A percentile compares a stretch with the other conserved stretches of the same genome.
Evolutionary conservation across 495 filamentous ascomycete genomes (phyloP).

Genomic region (Xylaria sp.): DNA sequence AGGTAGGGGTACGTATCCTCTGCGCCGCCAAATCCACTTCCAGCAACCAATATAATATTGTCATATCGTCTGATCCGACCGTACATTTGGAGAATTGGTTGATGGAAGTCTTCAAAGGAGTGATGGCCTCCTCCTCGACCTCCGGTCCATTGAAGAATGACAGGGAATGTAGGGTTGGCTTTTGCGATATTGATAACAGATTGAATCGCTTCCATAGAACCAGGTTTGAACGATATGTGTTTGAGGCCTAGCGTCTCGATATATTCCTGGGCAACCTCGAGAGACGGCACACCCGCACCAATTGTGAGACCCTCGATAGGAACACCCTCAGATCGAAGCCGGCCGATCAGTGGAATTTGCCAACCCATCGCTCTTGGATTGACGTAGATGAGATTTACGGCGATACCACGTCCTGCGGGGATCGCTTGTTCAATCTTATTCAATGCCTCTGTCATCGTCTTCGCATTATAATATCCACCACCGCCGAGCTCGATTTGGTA

Average conservation of each 20-base stretch:
- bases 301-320: slow-evolving; percentile 96
- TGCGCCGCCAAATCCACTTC: slow-evolving; percentile 89
- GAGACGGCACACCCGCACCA: slow-evolving; percentile 90
- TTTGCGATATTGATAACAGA: slow-evolving; percentile 91
- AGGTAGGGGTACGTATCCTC: slow-evolving; percentile 95
- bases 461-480: slow-evolving; percentile 93
- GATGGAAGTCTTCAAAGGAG: slow-evolving; percentile 94
- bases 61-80: slow-evolving; percentile 77
- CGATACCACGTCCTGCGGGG: slow-evolving; percentile 90
- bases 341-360: slow-evolving; percentile 92
- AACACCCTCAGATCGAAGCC: slow-evolving; percentile 83
- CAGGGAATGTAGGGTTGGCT: slow-evolving; percentile 86
- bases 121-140: slow-evolving; percentile 94
- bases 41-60: slow-evolving; percentile 88
- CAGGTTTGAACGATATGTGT: slow-evolving; percentile 95
- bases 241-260: slow-evolving; percentile 93
- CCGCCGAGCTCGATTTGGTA: slow-evolving; percentile 88
- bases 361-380: slow-evolving; percentile 95
- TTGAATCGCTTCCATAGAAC: slow-evolving; percentile 87
- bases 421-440: slow-evolving; percentile 88
- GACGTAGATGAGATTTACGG: slow-evolving; percentile 94
- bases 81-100: slow-evolving; percentile 92
- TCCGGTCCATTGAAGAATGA: slow-evolving; percentile 94
- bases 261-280: slow-evolving; percentile 93
- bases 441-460: slow-evolving; percentile 86